Evolutionary conservation across 805 yeast genomes (phyloP).

Genomic region (Groenewaldozyma tartarivorans): DNA sequence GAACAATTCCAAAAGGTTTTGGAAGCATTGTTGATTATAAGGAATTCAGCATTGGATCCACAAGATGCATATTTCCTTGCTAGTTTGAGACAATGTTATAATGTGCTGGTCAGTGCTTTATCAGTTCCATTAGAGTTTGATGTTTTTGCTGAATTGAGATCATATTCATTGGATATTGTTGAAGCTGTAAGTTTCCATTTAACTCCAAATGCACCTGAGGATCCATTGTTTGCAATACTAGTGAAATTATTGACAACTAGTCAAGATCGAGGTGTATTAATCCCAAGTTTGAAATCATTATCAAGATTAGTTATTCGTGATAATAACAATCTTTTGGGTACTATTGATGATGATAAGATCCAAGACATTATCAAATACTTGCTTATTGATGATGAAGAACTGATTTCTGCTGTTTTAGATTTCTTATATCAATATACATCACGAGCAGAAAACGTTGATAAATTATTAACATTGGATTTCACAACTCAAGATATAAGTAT

Average conservation of each 20-base stretch:
- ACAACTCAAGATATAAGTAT: constrained; percentile 43
- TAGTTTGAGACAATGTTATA: constrained; percentile 38
- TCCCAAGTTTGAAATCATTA: constrained; percentile 64
- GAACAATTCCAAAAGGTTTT: constrained; percentile 20
- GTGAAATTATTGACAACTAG: constrained; percentile 39
- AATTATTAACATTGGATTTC: constrained; percentile 35
- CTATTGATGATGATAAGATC: constrained; percentile 38
- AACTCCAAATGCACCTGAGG: constrained; percentile 64
- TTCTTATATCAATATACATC: constrained; percentile 75
- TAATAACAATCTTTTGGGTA: constrained; percentile 42
- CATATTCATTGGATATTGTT: constrained; percentile 65
- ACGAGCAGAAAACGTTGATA: constrained; percentile 45
- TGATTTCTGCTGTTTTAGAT: constrained; percentile 64
- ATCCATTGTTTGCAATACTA: constrained; percentile 52
- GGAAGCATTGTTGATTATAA: constrained; percentile 54
- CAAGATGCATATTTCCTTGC: constrained; percentile 74
- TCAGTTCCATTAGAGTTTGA: constrained; percentile 27
- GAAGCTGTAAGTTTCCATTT: constrained; percentile 79
- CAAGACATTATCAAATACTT: constrained; percentile 49
- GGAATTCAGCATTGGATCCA: constrained; percentile 79
- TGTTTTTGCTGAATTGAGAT: constrained; percentile 44
- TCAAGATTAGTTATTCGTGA: constrained; percentile 68
- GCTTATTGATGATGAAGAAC: constrained; percentile 64
- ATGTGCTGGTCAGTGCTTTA: constrained; percentile 33
- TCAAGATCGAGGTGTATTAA: constrained; percentile 59